phyloP scores from a whole-genome alignment of 2,329 filamentous ascomycete species.

The Colletotrichum lindemuthianum region DNA sequence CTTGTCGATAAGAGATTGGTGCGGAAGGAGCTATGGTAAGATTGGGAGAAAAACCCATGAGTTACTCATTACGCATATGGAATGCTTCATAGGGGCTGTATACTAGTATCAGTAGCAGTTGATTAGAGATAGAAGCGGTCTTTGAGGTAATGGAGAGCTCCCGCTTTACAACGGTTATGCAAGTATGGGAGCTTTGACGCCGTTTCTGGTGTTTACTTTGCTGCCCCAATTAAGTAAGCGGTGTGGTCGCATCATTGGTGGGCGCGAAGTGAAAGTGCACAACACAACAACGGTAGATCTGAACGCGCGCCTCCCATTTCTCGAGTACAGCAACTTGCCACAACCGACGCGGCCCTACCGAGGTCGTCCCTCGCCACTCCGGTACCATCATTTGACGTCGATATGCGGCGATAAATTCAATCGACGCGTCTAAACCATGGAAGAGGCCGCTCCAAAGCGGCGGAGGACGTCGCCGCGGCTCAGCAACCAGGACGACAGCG shows the following conservation, averaged over 20 bases:
- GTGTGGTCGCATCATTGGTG: conserved; percentile 36
- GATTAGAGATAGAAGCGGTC: too few relatives aligned
- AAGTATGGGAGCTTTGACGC: neutral
- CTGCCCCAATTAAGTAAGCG: conserved; percentile 35
- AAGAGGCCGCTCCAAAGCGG: conserved; percentile 70
- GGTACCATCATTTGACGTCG: neutral
- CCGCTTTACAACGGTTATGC: neutral
- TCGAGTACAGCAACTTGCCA: neutral
- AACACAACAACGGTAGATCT: neutral
- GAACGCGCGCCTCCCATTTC: conserved; percentile 5
- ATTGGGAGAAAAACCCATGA: neutral
- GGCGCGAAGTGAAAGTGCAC: conserved; percentile 6
- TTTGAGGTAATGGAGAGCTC: neutral
- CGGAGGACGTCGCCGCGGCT: conserved; percentile 69
- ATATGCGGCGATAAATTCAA: neutral
- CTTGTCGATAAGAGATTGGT: neutral
- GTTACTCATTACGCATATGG: too few relatives aligned
- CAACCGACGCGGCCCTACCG: neutral
- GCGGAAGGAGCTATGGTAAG: neutral
- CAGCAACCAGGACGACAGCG: conserved; percentile 40
- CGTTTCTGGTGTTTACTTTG: conserved; percentile 4
- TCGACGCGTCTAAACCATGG: conserved; percentile 45
- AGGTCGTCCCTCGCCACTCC: too few relatives aligned
- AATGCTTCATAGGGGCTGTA: too few relatives aligned
- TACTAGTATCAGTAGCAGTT: too few relatives aligned